Evolutionary conservation across 2,329 filamentous ascomycete species (phyloP).

Genomic region (Tolypocladium tundrense): DNA sequence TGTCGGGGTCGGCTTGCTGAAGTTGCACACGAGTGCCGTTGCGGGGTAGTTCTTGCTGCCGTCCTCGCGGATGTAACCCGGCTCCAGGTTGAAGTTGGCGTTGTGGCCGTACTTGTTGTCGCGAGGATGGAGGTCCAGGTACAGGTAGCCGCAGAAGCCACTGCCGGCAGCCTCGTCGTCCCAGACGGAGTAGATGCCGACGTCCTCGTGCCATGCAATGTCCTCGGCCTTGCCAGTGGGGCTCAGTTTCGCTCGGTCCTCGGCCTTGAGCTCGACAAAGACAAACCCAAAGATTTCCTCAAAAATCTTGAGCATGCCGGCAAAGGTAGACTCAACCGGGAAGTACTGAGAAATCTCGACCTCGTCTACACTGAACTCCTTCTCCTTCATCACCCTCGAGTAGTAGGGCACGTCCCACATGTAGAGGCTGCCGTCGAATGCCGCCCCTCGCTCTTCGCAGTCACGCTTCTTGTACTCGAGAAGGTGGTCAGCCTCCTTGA

Average conservation of each 20-base stretch:
- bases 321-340: constrained; percentile 62
- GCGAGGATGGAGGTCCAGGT: constrained; percentile 70
- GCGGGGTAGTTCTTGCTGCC: constrained; percentile 66
- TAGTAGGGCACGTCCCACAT: constrained; percentile 79
- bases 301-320: constrained; percentile 73
- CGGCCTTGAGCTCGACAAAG: constrained; percentile 61
- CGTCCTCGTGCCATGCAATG: constrained; percentile 73
- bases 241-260: constrained; percentile 55
- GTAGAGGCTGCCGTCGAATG: constrained; percentile 62
- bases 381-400: constrained; percentile 68
- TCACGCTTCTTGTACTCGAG: constrained; percentile 65
- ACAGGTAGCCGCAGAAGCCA: constrained; percentile 71
- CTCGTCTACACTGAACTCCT: constrained; percentile 71
- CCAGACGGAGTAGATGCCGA: constrained; percentile 77
- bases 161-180: constrained; percentile 61
- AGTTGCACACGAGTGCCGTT: constrained; percentile 77
- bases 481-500: constrained; percentile 61
- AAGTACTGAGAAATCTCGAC: constrained; percentile 77
- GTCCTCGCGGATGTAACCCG: constrained; percentile 56
- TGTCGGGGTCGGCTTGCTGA: constrained; percentile 66
- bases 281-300: constrained; percentile 72
- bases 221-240: constrained; percentile 59
- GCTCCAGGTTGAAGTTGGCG: constrained; percentile 74
- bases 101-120: constrained; percentile 78
- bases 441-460: constrained; percentile 45